Evolutionary conservation across 192 early-diverging fungal species (phyloP), one percentile per base, ranked within the genome.

Genomic region (Mortierella hygrophila): DNA sequence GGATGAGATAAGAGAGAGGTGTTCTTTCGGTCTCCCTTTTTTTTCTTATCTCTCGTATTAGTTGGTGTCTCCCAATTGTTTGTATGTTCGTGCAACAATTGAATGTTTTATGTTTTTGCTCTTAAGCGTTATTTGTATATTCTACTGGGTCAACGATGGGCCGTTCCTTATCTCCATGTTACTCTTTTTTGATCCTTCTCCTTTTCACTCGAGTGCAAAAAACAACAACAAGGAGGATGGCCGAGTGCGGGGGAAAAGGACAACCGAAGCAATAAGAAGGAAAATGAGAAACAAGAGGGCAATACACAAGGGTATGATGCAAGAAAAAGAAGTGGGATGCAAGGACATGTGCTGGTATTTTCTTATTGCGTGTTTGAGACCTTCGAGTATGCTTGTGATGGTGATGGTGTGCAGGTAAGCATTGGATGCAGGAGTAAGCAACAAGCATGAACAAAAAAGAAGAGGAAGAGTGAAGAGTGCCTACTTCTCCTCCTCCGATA

Each of bases 21-120:
- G 63, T 71, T 40, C 37, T 41, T 42, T 40, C 44, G 44, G 44
- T 72, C 40, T 23, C 13, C 44, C 42, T 47, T 26, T 29, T 46
- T 72, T 72, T 72, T 46, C 44, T 72, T 42, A 44, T 72, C 40
- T 72, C 44, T 70, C 69, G 35, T 70, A 40, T 16, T 40, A 3
- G 69, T 70, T 65, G 60, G 60, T 63, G 26, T 65, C 60, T 72
- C 42, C 49, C 42, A 26, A 46, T 13, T 72, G 23, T 41, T 46
- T 72, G 42, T 72, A 29, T 41, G 8, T 72, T 40, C 20, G 42
- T 41, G 41, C 71, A 7, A 42, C 69, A 70, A 41, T 26, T 16
- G 10, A 29, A 8, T 41, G 9, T 21, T 18, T 18, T 35, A 5
- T 72, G 49, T 10, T 26, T 23, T 6, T 42, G 71, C 60, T 65